A percentile compares a stretch with the other conserved stretches of the same genome.
phyloP scores from a whole-genome alignment of 73 alveolate genomes.

The Paramecium pentaurelia region DNA sequence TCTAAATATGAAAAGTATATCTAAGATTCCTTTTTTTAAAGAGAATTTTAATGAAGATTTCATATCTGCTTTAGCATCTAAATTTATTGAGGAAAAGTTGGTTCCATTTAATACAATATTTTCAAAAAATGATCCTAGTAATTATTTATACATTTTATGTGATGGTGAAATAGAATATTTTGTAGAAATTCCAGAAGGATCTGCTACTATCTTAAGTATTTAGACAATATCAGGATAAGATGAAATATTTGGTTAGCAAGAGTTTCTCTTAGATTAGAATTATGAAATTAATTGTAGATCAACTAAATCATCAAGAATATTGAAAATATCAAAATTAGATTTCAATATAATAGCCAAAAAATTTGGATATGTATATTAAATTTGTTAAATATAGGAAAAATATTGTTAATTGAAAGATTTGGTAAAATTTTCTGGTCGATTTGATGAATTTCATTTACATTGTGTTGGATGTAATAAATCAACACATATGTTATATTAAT shows the following conservation, averaged over 20 bases:
- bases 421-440: not conserved
- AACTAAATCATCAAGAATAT: not conserved
- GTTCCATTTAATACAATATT: not conserved
- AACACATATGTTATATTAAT: not conserved
- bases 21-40: not conserved
- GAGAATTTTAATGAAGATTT: not conserved
- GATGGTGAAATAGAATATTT: constrained; percentile 22
- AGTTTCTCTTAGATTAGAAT: not conserved
- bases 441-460: not conserved
- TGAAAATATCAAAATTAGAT: constrained; percentile 33
- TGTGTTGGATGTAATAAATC: constrained; percentile 24
- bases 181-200: not conserved
- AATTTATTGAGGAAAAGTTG: not conserved
- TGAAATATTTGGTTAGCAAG: constrained; percentile 17
- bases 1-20: constrained; percentile 12
- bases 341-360: not conserved
- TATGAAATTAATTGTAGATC: not conserved
- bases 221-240: not conserved
- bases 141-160: constrained; percentile 1
- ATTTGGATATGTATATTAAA: not conserved
- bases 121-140: not conserved
- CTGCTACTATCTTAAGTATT: not conserved
- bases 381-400: not conserved
- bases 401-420: constrained; percentile 8
- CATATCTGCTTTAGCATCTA: not conserved